These are phyloP conservation scores for Ceratobasidium sp. DNA, from an alignment of 1,284 basidiomycete genomes.

Conservation along the genomic window DNA sequence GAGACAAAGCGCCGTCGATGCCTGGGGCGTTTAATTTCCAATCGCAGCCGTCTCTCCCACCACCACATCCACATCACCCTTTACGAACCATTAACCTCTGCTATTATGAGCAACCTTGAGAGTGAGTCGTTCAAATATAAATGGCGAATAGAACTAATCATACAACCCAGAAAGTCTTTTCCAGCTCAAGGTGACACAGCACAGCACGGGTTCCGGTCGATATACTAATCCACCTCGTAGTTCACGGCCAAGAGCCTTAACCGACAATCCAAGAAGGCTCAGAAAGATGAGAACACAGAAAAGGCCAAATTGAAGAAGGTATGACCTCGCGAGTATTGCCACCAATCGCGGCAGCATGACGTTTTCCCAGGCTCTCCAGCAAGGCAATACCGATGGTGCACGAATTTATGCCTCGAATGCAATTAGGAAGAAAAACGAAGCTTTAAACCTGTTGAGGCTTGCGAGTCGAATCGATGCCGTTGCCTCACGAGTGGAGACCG, in stretches of 20 bases:
- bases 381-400: constrained; percentile 98
- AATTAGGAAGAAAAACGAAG: constrained; percentile 98
- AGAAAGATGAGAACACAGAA: constrained; percentile 91
- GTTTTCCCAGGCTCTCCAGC: constrained; percentile 83
- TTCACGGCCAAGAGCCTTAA: constrained; percentile 95
- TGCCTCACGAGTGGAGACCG: constrained; percentile 97
- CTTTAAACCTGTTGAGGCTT: constrained; percentile 88
- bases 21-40: constrained; percentile 21
- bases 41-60: constrained; percentile 1
- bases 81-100: not conserved
- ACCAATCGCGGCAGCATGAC: constrained; percentile 4
- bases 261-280: constrained; percentile 94
- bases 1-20: constrained; percentile 10
- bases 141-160: constrained; percentile 8
- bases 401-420: constrained; percentile 99
- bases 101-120: constrained; percentile 87
- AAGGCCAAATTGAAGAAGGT: constrained; percentile 93
- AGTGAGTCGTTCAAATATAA: constrained; percentile 68
- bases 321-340: constrained; percentile 47
- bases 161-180: constrained; percentile 84
- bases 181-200: constrained; percentile 82
- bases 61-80: not conserved
- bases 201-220: constrained; percentile 15
- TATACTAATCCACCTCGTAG: constrained; percentile 60
- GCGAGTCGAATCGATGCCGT: constrained; percentile 96